A percentile compares a stretch with the other conserved stretches of the same genome.
These are phyloP conservation scores for Phoenix roebelenii DNA, from an alignment of 176 grass and related monocot species.

Conservation along the genomic window DNA sequence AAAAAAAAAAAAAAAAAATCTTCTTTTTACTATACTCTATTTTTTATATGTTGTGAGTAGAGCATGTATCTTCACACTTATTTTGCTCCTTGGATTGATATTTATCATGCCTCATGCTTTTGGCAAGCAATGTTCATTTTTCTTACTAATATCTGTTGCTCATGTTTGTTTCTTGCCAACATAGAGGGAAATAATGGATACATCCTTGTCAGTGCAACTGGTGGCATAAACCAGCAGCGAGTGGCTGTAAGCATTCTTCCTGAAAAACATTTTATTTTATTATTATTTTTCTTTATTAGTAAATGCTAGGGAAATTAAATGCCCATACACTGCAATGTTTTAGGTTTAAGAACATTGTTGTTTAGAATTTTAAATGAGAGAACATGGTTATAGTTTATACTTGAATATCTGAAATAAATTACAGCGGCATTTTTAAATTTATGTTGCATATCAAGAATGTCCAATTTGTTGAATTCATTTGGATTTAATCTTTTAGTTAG, in stretches of 20 bases:
- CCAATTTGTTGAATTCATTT: too few species aligned
- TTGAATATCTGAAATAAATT: too few species aligned
- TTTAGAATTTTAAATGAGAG: too few species aligned
- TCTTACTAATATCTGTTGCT: background rate
- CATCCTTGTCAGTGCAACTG: slow-evolving; percentile 90
- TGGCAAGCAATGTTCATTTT: background rate
- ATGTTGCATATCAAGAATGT: too few species aligned
- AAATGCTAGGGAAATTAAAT: background rate
- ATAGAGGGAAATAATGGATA: slow-evolving; percentile 64
- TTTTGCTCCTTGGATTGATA: background rate
- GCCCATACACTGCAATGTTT: background rate
- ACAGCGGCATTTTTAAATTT: too few species aligned
- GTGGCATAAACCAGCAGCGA: slow-evolving; percentile 97
- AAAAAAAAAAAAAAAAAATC: background rate
- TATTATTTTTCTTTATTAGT: background rate
- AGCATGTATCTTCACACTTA: background rate
- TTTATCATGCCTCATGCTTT: background rate
- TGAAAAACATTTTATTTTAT: background rate
- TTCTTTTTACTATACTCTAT: background rate
- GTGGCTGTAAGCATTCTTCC: slow-evolving; percentile 64
- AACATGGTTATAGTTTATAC: too few species aligned
- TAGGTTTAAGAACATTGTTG: background rate
- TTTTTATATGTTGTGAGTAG: background rate
- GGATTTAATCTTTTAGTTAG: too few species aligned
- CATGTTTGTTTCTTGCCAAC: slow-evolving; percentile 17